Evolutionary conservation across 2,329 filamentous ascomycete species (phyloP).

Genomic region (Fusarium succisae): DNA sequence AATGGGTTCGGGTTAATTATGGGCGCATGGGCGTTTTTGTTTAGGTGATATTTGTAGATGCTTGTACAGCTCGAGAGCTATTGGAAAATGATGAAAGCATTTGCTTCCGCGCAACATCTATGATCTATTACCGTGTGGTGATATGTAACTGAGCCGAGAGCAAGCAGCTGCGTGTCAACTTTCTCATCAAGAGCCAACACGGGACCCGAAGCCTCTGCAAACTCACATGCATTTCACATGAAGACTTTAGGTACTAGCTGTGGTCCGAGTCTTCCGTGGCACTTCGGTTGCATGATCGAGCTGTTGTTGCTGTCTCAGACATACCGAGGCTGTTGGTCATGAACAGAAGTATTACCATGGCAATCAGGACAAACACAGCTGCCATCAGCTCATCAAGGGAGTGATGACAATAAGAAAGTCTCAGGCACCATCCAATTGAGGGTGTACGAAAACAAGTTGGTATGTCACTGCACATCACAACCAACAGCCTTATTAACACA

Average conservation of each 20-base stretch:
- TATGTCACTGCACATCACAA: neutral
- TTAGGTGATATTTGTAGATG: neutral
- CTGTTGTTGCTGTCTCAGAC: neutral
- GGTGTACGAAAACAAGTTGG: fast-evolving
- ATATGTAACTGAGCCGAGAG: too few relatives aligned
- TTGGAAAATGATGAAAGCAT: neutral
- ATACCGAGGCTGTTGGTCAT: neutral
- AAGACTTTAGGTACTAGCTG: fast-evolving
- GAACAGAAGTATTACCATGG: neutral
- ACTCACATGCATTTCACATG: neutral
- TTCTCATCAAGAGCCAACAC: neutral
- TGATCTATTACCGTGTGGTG: too few relatives aligned
- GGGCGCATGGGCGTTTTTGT: neutral
- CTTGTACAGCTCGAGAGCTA: too few relatives aligned
- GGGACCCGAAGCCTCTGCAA: fast-evolving
- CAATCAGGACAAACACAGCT: neutral
- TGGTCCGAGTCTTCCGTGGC: neutral
- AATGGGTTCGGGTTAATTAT: neutral
- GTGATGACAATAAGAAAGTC: neutral
- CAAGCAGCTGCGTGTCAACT: neutral
- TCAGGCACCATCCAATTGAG: neutral
- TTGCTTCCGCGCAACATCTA: too few relatives aligned
- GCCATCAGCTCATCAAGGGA: neutral
- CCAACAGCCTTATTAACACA: neutral
- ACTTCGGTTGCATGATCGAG: neutral